These are phyloP conservation scores for Nakazawaea pomicola DNA, from an alignment of 805 yeast genomes.

Conservation along the genomic window DNA sequence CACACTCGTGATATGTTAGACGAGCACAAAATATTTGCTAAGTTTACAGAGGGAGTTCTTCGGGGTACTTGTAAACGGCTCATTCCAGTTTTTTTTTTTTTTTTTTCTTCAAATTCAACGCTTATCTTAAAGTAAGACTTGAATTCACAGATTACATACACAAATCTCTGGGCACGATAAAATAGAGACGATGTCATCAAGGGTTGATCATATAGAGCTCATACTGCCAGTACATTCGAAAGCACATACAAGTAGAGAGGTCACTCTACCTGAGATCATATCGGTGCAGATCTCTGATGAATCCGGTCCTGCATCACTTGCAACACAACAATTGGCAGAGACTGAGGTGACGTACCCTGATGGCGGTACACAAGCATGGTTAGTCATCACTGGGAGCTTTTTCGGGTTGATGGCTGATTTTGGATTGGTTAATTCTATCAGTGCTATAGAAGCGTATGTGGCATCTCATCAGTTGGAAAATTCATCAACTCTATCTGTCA, in stretches of 20 bases:
- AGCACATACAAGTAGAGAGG: neutral
- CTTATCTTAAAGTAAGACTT: too few species aligned
- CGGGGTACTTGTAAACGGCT: too few species aligned
- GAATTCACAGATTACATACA: neutral
- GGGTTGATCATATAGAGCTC: neutral
- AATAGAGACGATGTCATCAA: neutral
- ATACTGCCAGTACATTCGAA: neutral
- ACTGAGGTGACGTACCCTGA: slow-evolving; percentile 36
- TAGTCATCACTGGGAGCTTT: slow-evolving; percentile 53
- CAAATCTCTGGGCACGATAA: neutral
- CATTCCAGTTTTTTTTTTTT: too few species aligned
- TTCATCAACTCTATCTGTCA: slow-evolving; percentile 40
- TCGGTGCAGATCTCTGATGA: neutral
- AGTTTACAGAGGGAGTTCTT: too few species aligned
- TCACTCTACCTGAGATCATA: neutral
- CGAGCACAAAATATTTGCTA: too few species aligned
- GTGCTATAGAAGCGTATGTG: slow-evolving; percentile 48
- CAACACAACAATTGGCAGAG: neutral
- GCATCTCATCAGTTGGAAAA: slow-evolving; percentile 47
- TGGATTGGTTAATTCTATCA: slow-evolving; percentile 50
- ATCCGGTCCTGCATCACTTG: neutral
- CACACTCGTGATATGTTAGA: too few species aligned
- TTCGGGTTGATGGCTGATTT: slow-evolving; percentile 48
- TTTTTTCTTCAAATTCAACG: too few species aligned
- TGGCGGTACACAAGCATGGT: slow-evolving; percentile 55